These are phyloP conservation scores for Polytrichum commune DNA, from an alignment of 225 moss, liverwort and hornwort genomes.

Conservation along the genomic window DNA sequence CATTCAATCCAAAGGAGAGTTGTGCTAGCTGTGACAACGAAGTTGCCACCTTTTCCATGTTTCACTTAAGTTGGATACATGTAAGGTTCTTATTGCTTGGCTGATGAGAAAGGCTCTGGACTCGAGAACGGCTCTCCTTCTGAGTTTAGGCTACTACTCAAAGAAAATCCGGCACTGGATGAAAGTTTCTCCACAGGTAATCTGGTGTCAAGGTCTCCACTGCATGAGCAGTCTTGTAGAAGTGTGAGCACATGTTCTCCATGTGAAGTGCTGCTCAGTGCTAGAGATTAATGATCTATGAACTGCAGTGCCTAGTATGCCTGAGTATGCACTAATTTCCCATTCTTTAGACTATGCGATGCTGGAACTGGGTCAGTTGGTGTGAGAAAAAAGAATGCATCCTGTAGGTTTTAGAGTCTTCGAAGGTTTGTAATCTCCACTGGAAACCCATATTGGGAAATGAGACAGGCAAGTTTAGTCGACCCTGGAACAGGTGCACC, in stretches of 20 bases:
- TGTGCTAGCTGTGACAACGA: conserved; percentile 37
- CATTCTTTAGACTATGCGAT: conserved; percentile 44
- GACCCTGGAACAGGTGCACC: conserved; percentile 99
- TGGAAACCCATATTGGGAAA: conserved; percentile 70
- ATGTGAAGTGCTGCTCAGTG: conserved; percentile 38
- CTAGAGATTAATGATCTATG: conserved; percentile 39
- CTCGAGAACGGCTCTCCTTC: conserved; percentile 72
- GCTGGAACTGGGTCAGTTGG: conserved; percentile 32
- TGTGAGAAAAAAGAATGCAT: conserved; percentile 73
- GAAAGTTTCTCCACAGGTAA: conserved; percentile 90
- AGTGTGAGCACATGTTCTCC: conserved; percentile 46
- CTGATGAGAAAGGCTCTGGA: conserved; percentile 96
- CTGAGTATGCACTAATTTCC: conserved; percentile 37
- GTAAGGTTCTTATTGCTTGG: conserved; percentile 82
- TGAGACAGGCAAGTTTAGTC: conserved; percentile 81
- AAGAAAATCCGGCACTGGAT: conserved; percentile 79
- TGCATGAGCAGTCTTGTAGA: conserved; percentile 47
- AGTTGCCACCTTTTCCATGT: conserved; percentile 48
- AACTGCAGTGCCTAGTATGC: conserved; percentile 40
- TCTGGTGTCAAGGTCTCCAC: conserved; percentile 53
- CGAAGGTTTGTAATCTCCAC: conserved; percentile 77
- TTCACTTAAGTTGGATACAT: conserved; percentile 53
- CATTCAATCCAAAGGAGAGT: conserved; percentile 23
- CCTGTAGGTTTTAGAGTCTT: conserved; percentile 64
- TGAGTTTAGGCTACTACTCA: conserved; percentile 89